Evolutionary conservation across 2,329 filamentous ascomycete species (phyloP), one percentile per base, ranked within the genome.

Genomic region (Penicillium digitatum): DNA sequence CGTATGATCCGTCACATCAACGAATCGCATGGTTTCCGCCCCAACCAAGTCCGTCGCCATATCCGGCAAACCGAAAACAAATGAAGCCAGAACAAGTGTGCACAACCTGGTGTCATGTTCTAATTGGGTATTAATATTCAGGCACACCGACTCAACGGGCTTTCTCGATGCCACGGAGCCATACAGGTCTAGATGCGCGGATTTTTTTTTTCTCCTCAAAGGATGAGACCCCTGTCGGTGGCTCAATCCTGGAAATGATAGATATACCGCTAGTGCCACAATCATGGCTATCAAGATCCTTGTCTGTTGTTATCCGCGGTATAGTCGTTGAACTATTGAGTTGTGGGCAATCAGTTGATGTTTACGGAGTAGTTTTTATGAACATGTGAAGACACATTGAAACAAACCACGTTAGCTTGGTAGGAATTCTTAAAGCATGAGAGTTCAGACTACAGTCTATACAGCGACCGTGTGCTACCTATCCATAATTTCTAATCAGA

Each of bases 181-280:
- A 48, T 26, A 43, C 1, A 3, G 12, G 14, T 37, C 49, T 55
- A 47, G 47, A 51, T 52, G 42, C 37, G 27, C 10, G 27, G 20
- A 20, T 32, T 45, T 16, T 11, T 24, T 24, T 32, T 45, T 16
- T 11, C 29, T 8, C 12, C 18, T 6, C 11, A 32, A 46, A 27
- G 32, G 43, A 45, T 29, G 35, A 48, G 22, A 29, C 31, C 55
- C 40, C 42, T 52, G 46, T 51, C 29, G 24, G 40, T 58, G 35
- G 49, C 44, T 55, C 37, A 54, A 32, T 26, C 11, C n/a, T 52
- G 27, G 45, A 52, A 57, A 57, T 54, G 39, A 52, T 35, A 45
- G 44, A 42, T 44, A 31, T 29, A 32, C 22, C 26, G 34, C 22
- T 49, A 38, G n/a, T 40, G 11, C 42, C 37, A 53, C 32, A 39